Evolutionary conservation across 345 rosid genomes (phyloP).

Genomic region (Salix koriyanagi): DNA sequence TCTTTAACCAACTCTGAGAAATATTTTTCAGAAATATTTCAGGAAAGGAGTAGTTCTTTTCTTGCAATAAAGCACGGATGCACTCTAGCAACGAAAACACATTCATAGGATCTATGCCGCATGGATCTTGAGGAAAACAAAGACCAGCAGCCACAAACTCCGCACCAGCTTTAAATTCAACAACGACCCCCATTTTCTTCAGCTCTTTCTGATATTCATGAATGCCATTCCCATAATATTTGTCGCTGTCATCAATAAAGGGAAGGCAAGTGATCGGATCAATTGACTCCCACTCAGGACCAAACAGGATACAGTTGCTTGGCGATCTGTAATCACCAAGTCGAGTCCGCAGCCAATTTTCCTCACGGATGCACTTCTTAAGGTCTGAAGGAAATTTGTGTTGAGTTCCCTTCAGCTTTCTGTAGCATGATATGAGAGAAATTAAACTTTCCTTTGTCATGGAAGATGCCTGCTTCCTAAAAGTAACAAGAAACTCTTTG

Average conservation of each 20-base stretch:
- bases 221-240: conserved; percentile 44
- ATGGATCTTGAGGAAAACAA: conserved; percentile 28
- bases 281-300: conserved; percentile 54
- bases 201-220: conserved; percentile 46
- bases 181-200: conserved; percentile 37
- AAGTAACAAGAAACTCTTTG: conserved; percentile 28
- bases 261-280: conserved; percentile 52
- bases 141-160: conserved; percentile 40
- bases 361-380: conserved; percentile 31
- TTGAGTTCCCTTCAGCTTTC: conserved; percentile 20
- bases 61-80: conserved; percentile 28
- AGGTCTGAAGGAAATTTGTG: conserved; percentile 30
- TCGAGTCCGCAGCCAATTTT: conserved; percentile 53
- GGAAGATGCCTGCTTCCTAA: conserved; percentile 37
- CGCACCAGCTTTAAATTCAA: conserved; percentile 43
- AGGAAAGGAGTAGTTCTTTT: conserved; percentile 24
- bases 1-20: conserved; percentile 55
- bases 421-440: conserved; percentile 46
- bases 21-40: conserved; percentile 25
- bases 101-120: conserved; percentile 23
- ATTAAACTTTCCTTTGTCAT: conserved; percentile 30
- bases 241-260: conserved; percentile 45
- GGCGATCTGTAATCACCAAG: conserved; percentile 57
- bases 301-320: conserved; percentile 48
- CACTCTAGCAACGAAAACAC: conserved; percentile 46